Percentiles rank a stretch among this genome's conserved stretches.
These are phyloP conservation scores for Capsella rubella DNA, from an alignment of 441 rosid genomes.

Conservation along the genomic window DNA sequence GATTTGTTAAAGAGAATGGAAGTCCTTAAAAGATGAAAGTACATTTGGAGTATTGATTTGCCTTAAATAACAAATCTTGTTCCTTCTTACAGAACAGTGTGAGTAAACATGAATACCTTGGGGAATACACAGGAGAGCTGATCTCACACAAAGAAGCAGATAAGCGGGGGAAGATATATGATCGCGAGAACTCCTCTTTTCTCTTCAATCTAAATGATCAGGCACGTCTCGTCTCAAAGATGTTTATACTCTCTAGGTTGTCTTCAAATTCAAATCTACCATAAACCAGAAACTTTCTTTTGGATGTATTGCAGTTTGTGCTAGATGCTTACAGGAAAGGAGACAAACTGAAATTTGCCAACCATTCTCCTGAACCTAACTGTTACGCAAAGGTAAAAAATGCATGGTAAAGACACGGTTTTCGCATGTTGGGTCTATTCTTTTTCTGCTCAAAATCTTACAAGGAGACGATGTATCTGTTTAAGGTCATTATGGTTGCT, in stretches of 20 bases:
- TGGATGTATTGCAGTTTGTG: slow-evolving; percentile 73
- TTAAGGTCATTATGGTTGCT: slow-evolving; percentile 96
- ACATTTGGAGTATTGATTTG: slow-evolving; percentile 5
- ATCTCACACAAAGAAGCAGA: slow-evolving; percentile 99
- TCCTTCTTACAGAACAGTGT: slow-evolving; percentile 77
- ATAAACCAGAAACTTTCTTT: slow-evolving; percentile 14
- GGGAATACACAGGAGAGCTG: slow-evolving; percentile 98
- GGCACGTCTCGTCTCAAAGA: slow-evolving; percentile 52
- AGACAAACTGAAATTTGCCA: slow-evolving; percentile 95
- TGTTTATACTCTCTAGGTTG: neutral
- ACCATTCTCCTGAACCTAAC: slow-evolving; percentile 97
- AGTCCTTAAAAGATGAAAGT: neutral
- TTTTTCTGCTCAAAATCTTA: neutral
- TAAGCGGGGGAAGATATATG: slow-evolving; percentile 98
- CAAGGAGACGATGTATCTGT: slow-evolving; percentile 28
- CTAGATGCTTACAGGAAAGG: slow-evolving; percentile 98
- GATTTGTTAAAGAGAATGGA: slow-evolving; percentile 16
- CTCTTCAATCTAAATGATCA: slow-evolving; percentile 98
- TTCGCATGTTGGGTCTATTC: neutral
- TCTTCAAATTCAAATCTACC: neutral
- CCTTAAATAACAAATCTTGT: slow-evolving; percentile 30
- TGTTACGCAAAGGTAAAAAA: slow-evolving; percentile 91
- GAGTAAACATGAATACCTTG: slow-evolving; percentile 94
- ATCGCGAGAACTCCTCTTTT: slow-evolving; percentile 97
- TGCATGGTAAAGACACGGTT: neutral